Evolutionary conservation across 202 grass and related monocot genomes (phyloP).

Genomic region (Panicum virgatum): DNA sequence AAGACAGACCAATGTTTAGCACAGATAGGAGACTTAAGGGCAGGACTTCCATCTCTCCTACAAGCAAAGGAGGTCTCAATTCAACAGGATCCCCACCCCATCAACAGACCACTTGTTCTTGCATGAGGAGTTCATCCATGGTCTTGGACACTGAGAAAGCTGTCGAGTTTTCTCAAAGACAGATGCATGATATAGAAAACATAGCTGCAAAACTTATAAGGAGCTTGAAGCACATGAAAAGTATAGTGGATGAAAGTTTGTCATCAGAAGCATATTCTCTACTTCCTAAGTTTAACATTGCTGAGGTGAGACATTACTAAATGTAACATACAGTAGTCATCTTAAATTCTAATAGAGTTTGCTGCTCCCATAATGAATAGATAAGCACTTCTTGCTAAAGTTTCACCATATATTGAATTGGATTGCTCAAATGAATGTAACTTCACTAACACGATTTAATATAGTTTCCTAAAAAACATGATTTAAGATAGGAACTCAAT

Average conservation of each 20-base stretch:
- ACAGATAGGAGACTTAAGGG: slow-evolving; percentile 44
- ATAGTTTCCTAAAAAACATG: too few relatives aligned
- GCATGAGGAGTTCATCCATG: slow-evolving; percentile 51
- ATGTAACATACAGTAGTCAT: slow-evolving; percentile 29
- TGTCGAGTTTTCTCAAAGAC: slow-evolving; percentile 78
- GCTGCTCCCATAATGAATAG: slow-evolving; percentile 21
- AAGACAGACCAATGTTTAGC: slow-evolving; percentile 32
- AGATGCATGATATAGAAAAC: slow-evolving; percentile 93
- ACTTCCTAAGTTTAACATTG: slow-evolving; percentile 55
- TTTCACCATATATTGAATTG: background rate
- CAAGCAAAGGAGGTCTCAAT: slow-evolving; percentile 59
- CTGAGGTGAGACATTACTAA: slow-evolving; percentile 58
- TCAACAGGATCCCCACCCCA: slow-evolving; percentile 40
- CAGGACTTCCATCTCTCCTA: background rate
- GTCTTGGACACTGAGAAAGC: slow-evolving; percentile 70
- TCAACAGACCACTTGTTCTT: slow-evolving; percentile 47
- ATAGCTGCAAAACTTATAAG: slow-evolving; percentile 81
- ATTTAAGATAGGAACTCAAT: background rate
- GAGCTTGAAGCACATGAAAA: slow-evolving; percentile 78
- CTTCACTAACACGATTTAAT: too few relatives aligned
- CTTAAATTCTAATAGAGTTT: slow-evolving; percentile 35
- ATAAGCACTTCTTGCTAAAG: slow-evolving; percentile 20
- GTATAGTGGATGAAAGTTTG: slow-evolving; percentile 73
- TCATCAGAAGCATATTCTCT: slow-evolving; percentile 56
- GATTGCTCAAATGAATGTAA: slow-evolving; percentile 15